phyloP scores from a whole-genome alignment of 169 alveolate species.

The Neospora caninum region DNA sequence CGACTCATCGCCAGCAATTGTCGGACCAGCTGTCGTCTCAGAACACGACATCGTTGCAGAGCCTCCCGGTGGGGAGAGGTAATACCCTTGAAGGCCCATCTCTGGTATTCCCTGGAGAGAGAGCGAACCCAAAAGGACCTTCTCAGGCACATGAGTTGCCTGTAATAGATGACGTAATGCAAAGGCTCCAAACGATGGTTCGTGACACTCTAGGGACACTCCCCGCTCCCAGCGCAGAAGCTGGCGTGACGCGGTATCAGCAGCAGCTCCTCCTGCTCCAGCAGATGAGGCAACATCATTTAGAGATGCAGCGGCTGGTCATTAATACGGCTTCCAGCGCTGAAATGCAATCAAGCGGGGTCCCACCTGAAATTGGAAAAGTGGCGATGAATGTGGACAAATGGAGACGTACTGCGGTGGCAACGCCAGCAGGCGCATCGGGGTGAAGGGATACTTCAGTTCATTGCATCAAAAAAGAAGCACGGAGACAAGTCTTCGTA shows the following conservation, averaged over 20 bases:
- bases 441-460: too few species aligned
- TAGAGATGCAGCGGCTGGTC: slow-evolving; percentile 13
- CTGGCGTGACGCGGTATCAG: not conserved
- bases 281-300: not conserved
- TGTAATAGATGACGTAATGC: not conserved
- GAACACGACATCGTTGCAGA: not conserved
- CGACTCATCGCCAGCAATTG: slow-evolving; percentile 3
- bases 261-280: not conserved
- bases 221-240: not conserved
- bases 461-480: too few species aligned
- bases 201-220: not conserved
- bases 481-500: too few species aligned
- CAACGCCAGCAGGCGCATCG: too few species aligned
- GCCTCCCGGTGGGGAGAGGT: not conserved
- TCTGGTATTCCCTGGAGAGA: not conserved
- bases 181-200: not conserved
- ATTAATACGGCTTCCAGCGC: not conserved
- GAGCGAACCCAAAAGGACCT: not conserved
- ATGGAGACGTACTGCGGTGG: too few species aligned
- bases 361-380: too few species aligned
- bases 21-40: slow-evolving; percentile 10
- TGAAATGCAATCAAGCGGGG: too few species aligned
- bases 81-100: not conserved
- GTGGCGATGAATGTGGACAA: too few species aligned
- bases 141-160: not conserved